These are phyloP conservation scores for Urochloa ruziziensis DNA, from an alignment of 176 grass and related monocot species.

Conservation along the genomic window DNA sequence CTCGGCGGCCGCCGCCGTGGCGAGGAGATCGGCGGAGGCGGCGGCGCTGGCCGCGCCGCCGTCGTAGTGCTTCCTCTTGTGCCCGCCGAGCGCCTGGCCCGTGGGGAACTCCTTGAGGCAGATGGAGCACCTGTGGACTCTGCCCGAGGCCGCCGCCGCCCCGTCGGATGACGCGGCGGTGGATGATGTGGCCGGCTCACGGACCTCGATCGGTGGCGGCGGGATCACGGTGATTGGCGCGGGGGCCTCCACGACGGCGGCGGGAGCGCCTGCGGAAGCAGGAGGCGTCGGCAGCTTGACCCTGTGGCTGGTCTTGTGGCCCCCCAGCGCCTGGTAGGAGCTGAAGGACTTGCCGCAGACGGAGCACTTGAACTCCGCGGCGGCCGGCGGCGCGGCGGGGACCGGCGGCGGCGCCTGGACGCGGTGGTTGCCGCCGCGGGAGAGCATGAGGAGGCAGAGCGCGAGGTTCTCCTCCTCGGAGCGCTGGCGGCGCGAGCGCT, in stretches of 20 bases:
- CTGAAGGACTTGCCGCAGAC: constrained; percentile 85
- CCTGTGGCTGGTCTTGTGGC: constrained; percentile 97
- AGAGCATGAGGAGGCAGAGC: constrained; percentile 91
- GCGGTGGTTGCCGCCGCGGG: constrained; percentile 47
- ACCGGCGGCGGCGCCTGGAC: constrained; percentile 34
- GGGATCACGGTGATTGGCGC: not conserved
- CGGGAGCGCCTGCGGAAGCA: not conserved
- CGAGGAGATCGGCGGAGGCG: constrained; percentile 7
- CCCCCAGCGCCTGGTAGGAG: constrained; percentile 94
- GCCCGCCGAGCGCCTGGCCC: constrained; percentile 90
- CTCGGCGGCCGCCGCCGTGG: constrained; percentile 30
- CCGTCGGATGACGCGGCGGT: constrained; percentile 45
- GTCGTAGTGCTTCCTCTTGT: constrained; percentile 99
- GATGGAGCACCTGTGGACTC: constrained; percentile 83
- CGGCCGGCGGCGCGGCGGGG: not conserved
- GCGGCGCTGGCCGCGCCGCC: constrained; percentile 31
- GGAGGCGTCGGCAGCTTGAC: constrained; percentile 20
- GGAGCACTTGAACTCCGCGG: constrained; percentile 71
- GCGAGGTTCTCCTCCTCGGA: constrained; percentile 95
- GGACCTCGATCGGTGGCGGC: constrained; percentile 21
- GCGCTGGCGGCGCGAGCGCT: constrained; percentile 71
- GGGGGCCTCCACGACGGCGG: not conserved
- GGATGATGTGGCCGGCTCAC: constrained; percentile 58
- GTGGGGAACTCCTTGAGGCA: constrained; percentile 85
- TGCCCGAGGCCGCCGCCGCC: constrained; percentile 2